Evolutionary conservation across 2,329 filamentous ascomycete genomes (phyloP), one percentile per base, ranked within the genome.

Genomic region (Tolypocladium sp.): DNA sequence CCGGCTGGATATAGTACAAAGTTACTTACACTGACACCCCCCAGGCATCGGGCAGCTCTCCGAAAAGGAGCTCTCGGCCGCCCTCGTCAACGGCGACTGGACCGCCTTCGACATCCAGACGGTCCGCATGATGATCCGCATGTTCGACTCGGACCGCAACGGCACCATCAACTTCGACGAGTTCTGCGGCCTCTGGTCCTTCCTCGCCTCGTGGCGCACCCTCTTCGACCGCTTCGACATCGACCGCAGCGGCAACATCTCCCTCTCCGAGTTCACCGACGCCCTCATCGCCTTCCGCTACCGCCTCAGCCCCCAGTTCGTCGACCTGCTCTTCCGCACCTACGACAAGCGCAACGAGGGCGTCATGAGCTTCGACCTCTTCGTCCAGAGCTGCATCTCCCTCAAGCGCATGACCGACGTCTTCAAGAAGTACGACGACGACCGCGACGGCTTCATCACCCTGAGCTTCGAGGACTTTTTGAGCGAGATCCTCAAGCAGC

Each of bases 401-500:
- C 80, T 99, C 68, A 97, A 97, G 83, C 84, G 94, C 67, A 97
- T 99, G 93, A 99, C 94, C 61, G 94, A 99, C 74, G 92, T 96
- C 35, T 99, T 99, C 74, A 99, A 99, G 82, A 93, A 92, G 76
- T 99, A 97, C 73, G 94, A 99, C 67, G 90, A 96, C 68, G 94
- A 99, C 74, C 85, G 94, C 49, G 94, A 97, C 75, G 94, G 94
- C 2, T 97, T 92, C 72, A 90, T 92, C 66, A 92, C 88, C 4
- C 75, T 92, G 58, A 90, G 87, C 71, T 92, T 92, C 68, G 89
- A 92, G 76, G 88, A 92, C 68, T 92, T 92, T 71, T 76, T 92
- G 69, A 87, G 85, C 42, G 88, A 86, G 75, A 85, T 86, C 63
- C 66, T 86, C 64, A 82, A 82, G 70, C 83, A 86, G 73, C 72